Evolutionary conservation across 2,329 filamentous ascomycete species (phyloP).

Genomic region (Coniochaeta prunicola): DNA sequence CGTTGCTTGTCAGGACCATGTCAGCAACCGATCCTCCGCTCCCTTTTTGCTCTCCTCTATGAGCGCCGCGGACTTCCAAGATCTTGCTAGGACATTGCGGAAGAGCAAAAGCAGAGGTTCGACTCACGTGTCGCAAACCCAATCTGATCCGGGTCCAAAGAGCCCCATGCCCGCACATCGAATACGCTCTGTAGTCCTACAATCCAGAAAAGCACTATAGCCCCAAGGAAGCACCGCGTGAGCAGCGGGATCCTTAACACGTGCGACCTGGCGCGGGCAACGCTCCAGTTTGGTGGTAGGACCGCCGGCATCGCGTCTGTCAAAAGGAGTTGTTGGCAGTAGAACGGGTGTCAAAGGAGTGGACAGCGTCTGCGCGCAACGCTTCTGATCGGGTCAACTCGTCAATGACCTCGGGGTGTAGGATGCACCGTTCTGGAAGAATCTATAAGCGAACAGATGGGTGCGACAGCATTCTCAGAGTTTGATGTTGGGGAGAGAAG

Average conservation of each 20-base stretch:
- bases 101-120: background rate
- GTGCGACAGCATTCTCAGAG: background rate
- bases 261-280: conserved; percentile 70
- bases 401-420: too few species aligned
- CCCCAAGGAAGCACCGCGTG: conserved; percentile 62
- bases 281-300: conserved; percentile 52
- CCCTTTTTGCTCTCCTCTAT: too few species aligned
- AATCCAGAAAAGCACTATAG: conserved; percentile 64
- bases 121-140: conserved; percentile 61
- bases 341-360: background rate
- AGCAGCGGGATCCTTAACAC: conserved; percentile 80
- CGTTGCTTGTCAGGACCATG: background rate
- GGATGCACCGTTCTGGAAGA: too few species aligned
- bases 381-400: background rate
- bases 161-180: conserved; percentile 69
- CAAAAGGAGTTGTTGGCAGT: background rate
- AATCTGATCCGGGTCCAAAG: conserved; percentile 71
- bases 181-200: conserved; percentile 62
- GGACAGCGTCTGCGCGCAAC: background rate
- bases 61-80: too few species aligned
- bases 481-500: background rate
- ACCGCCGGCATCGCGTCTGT: conserved; percentile 18
- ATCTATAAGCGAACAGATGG: background rate
- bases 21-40: background rate
- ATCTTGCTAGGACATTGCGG: too few species aligned